Conservation (phyloP, 768 basidiomycete species). For the Russula sp. region DNA sequence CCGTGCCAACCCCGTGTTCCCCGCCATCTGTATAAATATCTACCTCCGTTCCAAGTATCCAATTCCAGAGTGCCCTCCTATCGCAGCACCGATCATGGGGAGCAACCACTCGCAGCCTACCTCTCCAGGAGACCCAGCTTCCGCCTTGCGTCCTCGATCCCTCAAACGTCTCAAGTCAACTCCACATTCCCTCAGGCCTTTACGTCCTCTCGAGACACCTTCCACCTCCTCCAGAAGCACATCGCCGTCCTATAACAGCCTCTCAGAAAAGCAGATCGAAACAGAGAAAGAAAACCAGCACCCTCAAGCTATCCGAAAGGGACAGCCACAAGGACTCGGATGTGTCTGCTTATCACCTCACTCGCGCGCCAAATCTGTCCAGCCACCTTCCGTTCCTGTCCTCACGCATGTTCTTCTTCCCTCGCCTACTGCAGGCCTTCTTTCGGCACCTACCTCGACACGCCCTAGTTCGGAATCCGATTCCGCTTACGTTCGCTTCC, state of each 20-base stretch:
- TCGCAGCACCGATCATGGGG: slow-evolving; percentile 3
- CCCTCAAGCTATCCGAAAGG: background rate
- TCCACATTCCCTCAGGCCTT: slow-evolving; percentile 10
- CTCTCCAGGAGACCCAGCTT: background rate
- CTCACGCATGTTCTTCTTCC: slow-evolving; percentile 10
- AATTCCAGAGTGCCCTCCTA: background rate
- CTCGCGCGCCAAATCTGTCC: background rate
- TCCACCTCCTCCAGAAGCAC: slow-evolving; percentile 6
- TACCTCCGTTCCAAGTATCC: background rate
- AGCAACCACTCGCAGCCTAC: slow-evolving; percentile 7
- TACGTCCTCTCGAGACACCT: slow-evolving; percentile 5
- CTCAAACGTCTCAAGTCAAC: slow-evolving; percentile 21
- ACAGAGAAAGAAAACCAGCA: slow-evolving; percentile 7
- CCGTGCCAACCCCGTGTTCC: background rate
- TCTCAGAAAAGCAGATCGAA: slow-evolving; percentile 14
- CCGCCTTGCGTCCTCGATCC: slow-evolving; percentile 6
- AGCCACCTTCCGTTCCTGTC: background rate
- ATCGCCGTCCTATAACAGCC: slow-evolving; percentile 16
- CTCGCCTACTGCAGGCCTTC: slow-evolving; percentile 19
- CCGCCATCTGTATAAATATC: slow-evolving; percentile 16
- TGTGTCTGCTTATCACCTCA: background rate
- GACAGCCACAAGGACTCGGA: background rate
- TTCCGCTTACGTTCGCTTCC: slow-evolving; percentile 18
- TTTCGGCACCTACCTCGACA: background rate
- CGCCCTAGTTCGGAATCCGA: slow-evolving; percentile 1